Evolutionary conservation across 306 rosid species (phyloP).

Genomic region (Luffa aegyptiaca): DNA sequence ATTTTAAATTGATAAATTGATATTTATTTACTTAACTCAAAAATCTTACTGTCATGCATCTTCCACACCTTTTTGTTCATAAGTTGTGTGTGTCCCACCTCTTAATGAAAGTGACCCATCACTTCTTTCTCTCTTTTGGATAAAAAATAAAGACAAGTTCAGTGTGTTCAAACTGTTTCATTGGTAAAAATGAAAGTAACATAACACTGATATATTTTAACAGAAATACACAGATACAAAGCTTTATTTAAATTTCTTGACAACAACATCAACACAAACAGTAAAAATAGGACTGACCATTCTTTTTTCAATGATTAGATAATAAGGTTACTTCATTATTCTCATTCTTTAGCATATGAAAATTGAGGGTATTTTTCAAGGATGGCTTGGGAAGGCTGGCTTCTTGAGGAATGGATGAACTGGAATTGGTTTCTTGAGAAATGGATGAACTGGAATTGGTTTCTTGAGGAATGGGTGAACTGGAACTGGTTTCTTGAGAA

Average conservation of each 20-base stretch:
- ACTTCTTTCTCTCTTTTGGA: background rate
- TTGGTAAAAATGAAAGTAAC: background rate
- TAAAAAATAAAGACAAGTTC: background rate
- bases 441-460: background rate
- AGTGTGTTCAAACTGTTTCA: background rate
- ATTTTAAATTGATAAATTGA: too few species aligned
- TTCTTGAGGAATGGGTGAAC: background rate
- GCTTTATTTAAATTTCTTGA: background rate
- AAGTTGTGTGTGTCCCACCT: background rate
- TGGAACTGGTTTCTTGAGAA: background rate
- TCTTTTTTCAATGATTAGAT: background rate
- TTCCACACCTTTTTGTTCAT: background rate
- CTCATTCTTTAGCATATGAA: background rate
- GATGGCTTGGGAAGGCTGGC: slow-evolving; percentile 6
- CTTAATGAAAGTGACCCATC: background rate
- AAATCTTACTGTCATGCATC: too few species aligned
- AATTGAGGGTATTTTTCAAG: background rate
- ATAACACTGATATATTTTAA: too few species aligned
- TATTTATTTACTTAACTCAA: too few species aligned
- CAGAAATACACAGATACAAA: background rate
- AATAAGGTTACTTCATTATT: background rate
- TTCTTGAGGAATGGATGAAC: background rate
- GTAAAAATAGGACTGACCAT: background rate
- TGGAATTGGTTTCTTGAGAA: background rate
- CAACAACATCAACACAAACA: background rate